These are phyloP conservation scores for Rhodotorula sp. DNA, from an alignment of 1,284 basidiomycete genomes.

Conservation along the genomic window DNA sequence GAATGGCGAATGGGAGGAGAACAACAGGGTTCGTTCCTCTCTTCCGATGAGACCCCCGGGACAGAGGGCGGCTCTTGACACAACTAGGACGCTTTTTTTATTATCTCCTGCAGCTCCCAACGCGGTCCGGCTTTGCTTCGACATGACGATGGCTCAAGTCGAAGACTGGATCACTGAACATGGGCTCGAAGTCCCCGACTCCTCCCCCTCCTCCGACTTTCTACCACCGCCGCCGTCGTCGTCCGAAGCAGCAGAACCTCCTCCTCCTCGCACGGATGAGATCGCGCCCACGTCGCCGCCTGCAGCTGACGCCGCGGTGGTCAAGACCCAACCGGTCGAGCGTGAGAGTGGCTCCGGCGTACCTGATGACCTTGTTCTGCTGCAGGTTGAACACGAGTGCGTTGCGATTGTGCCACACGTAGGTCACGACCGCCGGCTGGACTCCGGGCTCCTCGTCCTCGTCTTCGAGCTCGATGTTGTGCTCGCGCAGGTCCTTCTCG, in stretches of 20 bases:
- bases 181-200: neutral
- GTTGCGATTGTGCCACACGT: slow-evolving; percentile 1
- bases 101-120: neutral
- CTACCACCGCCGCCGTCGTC: no score
- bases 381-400: slow-evolving; percentile 4
- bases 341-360: neutral
- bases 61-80: neutral
- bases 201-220: no score
- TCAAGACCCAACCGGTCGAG: no score
- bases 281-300: no score
- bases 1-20: no score
- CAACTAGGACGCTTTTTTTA: neutral
- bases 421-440: neutral
- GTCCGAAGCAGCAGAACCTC: no score
- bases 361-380: neutral
- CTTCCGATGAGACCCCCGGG: neutral
- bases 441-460: neutral
- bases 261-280: no score
- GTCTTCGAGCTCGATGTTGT: slow-evolving; percentile 10
- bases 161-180: neutral
- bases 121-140: neutral
- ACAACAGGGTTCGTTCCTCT: neutral
- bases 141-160: neutral
- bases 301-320: no score
- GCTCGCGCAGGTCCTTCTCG: slow-evolving; percentile 13